A percentile compares a stretch with the other conserved stretches of the same genome.
Conservation (phyloP, 352 stramenopile species). For the Pythium folliculosum region DNA sequence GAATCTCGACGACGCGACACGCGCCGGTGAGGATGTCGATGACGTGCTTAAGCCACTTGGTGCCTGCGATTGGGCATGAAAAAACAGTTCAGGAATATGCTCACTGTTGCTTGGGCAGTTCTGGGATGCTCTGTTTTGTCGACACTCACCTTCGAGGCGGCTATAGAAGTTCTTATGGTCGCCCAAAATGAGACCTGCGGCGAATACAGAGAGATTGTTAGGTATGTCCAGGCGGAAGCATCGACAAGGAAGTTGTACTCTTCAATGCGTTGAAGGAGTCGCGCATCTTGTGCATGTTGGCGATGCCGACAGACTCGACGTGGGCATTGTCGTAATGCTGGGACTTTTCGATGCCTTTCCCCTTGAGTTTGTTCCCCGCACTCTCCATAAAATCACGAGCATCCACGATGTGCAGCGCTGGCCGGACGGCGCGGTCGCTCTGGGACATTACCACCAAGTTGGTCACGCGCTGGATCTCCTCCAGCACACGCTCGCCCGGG, state of each 20-base stretch:
- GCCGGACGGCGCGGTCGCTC: constrained; percentile 78
- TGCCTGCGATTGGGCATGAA: constrained; percentile 54
- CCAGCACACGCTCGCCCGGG: constrained; percentile 69
- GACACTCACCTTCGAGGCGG: constrained; percentile 69
- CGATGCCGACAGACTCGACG: constrained; percentile 98
- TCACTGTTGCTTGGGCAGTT: too few relatives aligned
- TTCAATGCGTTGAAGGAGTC: constrained; percentile 91
- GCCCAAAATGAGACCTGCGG: constrained; percentile 71
- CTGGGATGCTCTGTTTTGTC: too few relatives aligned
- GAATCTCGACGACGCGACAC: constrained; percentile 69
- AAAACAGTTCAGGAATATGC: too few relatives aligned
- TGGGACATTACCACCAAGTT: constrained; percentile 85
- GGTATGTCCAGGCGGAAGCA: too few relatives aligned
- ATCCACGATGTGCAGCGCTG: constrained; percentile 85
- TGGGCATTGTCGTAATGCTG: constrained; percentile 95
- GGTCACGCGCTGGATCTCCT: constrained; percentile 84
- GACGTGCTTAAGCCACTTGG: constrained; percentile 97
- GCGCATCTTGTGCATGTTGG: constrained; percentile 99
- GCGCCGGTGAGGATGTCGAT: constrained; percentile 86
- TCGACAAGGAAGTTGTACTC: constrained; percentile 26
- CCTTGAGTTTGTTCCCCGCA: constrained; percentile 79
- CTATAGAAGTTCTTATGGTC: constrained; percentile 89
- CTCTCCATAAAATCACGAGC: constrained; percentile 78
- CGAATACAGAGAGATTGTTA: constrained; percentile 1
- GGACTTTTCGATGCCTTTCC: constrained; percentile 95